Conservation (phyloP, 495 filamentous ascomycete species). For the Penicillium crystallinum region DNA sequence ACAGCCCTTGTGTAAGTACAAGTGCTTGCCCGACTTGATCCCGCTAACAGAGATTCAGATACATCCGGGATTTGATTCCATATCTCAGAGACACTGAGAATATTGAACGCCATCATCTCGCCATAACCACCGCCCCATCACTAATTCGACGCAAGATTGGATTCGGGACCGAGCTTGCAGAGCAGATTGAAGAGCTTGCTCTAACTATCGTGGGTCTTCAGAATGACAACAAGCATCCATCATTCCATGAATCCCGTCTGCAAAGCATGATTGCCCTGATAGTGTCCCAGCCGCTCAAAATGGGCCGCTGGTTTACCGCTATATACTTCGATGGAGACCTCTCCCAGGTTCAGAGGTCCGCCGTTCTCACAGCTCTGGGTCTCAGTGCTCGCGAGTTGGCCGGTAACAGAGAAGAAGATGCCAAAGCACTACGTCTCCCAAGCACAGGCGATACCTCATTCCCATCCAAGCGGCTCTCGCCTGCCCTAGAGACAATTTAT, state of each 20-base stretch:
- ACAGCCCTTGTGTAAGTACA: slow-evolving; percentile 69
- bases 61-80: slow-evolving; percentile 78
- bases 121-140: slow-evolving; percentile 65
- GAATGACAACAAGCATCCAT: slow-evolving; percentile 55
- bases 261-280: slow-evolving; percentile 83
- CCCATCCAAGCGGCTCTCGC: slow-evolving; percentile 68
- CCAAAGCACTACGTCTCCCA: slow-evolving; percentile 35
- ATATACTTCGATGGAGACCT: slow-evolving; percentile 91
- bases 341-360: slow-evolving; percentile 74
- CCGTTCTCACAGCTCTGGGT: slow-evolving; percentile 75
- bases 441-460: slow-evolving; percentile 48
- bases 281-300: slow-evolving; percentile 65
- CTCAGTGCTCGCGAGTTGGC: slow-evolving; percentile 83
- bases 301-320: slow-evolving; percentile 78
- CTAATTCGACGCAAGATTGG: slow-evolving; percentile 84
- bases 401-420: slow-evolving; percentile 65
- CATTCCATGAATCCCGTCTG: slow-evolving; percentile 69
- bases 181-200: slow-evolving; percentile 78
- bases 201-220: slow-evolving; percentile 69
- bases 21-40: background rate
- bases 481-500: slow-evolving; percentile 49
- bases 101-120: slow-evolving; percentile 77
- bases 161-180: slow-evolving; percentile 81
- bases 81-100: slow-evolving; percentile 77
- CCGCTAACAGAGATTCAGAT: slow-evolving; percentile 42